Evolutionary conservation across 495 filamentous ascomycete genomes (phyloP).

Genomic region (Sporormia fimetaria): DNA sequence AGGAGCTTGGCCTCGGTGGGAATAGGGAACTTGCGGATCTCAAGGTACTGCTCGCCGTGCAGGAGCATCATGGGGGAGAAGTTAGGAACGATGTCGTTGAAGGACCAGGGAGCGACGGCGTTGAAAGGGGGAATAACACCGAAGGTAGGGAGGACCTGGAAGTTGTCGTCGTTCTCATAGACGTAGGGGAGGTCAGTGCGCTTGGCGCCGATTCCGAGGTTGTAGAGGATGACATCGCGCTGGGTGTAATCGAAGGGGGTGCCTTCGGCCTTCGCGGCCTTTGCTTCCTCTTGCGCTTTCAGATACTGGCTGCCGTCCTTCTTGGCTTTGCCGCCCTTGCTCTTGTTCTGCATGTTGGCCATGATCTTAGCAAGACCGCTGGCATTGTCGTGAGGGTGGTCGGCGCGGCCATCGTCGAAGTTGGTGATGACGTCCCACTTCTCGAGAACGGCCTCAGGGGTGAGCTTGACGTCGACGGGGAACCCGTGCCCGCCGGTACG

Average conservation of each 20-base stretch:
- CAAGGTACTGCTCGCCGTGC: slow-evolving; percentile 97
- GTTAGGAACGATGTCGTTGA: slow-evolving; percentile 79
- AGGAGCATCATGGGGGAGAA: slow-evolving; percentile 99
- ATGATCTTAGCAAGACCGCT: slow-evolving; percentile 78
- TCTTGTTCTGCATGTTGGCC: slow-evolving; percentile 77
- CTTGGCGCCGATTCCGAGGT: slow-evolving; percentile 90
- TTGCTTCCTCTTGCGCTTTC: slow-evolving; percentile 64
- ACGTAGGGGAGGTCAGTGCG: slow-evolving; percentile 78
- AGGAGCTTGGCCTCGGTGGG: slow-evolving; percentile 73
- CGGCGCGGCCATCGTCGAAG: slow-evolving; percentile 83
- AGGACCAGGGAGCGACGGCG: slow-evolving; percentile 65
- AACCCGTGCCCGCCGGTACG: slow-evolving; percentile 82
- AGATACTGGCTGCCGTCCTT: slow-evolving; percentile 40
- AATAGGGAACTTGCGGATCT: slow-evolving; percentile 87
- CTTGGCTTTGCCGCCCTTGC: slow-evolving; percentile 28
- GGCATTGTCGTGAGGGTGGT: slow-evolving; percentile 69
- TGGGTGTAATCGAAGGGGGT: slow-evolving; percentile 75
- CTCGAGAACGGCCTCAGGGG: slow-evolving; percentile 72
- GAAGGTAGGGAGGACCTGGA: slow-evolving; percentile 88
- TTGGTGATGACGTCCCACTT: slow-evolving; percentile 69
- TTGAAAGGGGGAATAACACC: slow-evolving; percentile 91
- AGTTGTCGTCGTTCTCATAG: slow-evolving; percentile 78
- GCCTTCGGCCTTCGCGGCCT: slow-evolving; percentile 57
- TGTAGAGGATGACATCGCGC: slow-evolving; percentile 86
- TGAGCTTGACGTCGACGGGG: slow-evolving; percentile 77